These are phyloP conservation scores for Xylariomycetidae sp. DNA, from an alignment of 2,329 filamentous ascomycete genomes.

Conservation along the genomic window DNA sequence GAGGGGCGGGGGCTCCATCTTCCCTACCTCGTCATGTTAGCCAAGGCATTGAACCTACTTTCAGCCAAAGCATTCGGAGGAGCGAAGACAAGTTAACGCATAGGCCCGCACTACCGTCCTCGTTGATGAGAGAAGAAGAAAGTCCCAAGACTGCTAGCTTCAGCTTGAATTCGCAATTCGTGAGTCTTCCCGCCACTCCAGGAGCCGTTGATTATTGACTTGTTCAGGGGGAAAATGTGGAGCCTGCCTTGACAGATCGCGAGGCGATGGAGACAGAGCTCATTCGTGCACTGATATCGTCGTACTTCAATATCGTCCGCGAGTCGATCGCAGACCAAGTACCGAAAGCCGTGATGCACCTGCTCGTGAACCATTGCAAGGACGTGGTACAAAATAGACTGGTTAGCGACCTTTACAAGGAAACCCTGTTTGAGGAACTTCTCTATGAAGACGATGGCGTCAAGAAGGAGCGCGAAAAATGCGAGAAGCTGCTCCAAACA, in stretches of 20 bases:
- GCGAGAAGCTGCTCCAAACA: conserved; percentile 88
- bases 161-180: conserved; percentile 50
- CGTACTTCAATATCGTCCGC: conserved; percentile 98
- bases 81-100: conserved; percentile 53
- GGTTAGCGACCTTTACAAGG: conserved; percentile 93
- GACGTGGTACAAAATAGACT: conserved; percentile 96
- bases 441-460: conserved; percentile 96
- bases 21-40: conserved; percentile 62
- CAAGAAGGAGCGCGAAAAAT: conserved; percentile 97
- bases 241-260: conserved; percentile 87
- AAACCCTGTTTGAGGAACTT: conserved; percentile 83
- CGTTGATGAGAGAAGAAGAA: conserved; percentile 28
- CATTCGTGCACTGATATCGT: conserved; percentile 92
- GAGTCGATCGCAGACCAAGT: conserved; percentile 99
- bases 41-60: conserved; percentile 73
- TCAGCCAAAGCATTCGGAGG: conserved; percentile 79
- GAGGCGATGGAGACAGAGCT: conserved; percentile 97
- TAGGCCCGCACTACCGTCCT: conserved; percentile 38
- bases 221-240: conserved; percentile 53
- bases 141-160: conserved; percentile 31
- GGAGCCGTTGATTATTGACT: neutral
- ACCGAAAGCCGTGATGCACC: conserved; percentile 97
- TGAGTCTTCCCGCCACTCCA: conserved; percentile 40
- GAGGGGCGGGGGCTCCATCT: conserved; percentile 35
- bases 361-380: conserved; percentile 97